Base-by-base conservation (phyloP, 129 eudicot genomes). In the Cynara cardunculus region DNA sequence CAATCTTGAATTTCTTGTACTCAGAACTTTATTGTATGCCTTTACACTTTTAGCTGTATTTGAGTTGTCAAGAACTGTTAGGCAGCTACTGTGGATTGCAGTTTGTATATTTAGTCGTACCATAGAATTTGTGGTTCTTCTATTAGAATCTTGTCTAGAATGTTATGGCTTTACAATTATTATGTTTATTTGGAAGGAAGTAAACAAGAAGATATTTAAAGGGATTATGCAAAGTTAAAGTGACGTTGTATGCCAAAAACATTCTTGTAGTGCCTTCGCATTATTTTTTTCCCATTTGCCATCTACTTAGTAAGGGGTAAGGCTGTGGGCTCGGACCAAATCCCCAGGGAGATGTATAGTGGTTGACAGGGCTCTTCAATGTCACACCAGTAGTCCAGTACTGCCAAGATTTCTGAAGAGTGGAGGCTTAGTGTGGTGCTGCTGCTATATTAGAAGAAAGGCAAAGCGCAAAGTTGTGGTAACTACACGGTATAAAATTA, bases 121-220 rank as follows among this genome's bases (percentile, higher is more conserved):
- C n/a, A n/a, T 26, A 25, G 72, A 68, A 69, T 5, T 69, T 28
- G 62, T 77, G 72, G 25, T 77, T 62, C 24, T 76, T 76, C 71
- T 61, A 11, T 30, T 7, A 21, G 80, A 76, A 75, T 78, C 53
- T 61, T 62, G 24, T 49, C 46, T 32, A 68, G 68, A 46, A 59
- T 46, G 46, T 34, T 80, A 73, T 65, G 35, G 18, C 11, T 24
- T 31, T 3, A 6, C 26, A 49, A 9, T 78, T 49, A 27, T 10
- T 37, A 44, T 46, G n/a, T 3, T 56, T 61, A 71, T 80, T 22
- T 34, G 70, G 78, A 80, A 34, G 71, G 22, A 25, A 31, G 25
- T 56, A 56, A 32, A 49, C 25, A 49, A 24, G 70, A 56, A 53
- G 35, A 31, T 44, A 13, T 30, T 31, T 10, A 78, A 78, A 75